These are phyloP conservation scores for Paratinospora sagittata DNA, from an alignment of 164 flowering plant species.

Conservation along the genomic window DNA sequence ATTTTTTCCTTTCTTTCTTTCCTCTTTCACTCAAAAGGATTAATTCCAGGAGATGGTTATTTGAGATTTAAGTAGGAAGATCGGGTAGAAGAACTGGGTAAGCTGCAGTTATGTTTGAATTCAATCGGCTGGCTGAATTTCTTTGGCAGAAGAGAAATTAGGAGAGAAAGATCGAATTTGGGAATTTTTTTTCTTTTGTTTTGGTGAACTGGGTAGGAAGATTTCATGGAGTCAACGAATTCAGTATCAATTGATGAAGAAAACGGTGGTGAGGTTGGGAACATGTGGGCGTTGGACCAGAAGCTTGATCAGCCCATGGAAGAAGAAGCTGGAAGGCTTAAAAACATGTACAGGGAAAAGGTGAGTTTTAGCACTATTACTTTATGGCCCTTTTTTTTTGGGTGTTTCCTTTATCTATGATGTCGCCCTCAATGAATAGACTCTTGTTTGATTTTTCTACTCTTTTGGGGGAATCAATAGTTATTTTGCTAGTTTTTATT, in stretches of 20 bases:
- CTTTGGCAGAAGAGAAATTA: background rate
- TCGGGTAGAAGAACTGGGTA: background rate
- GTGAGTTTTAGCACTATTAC: background rate
- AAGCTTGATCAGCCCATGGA: constrained; percentile 99
- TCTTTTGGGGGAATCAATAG: background rate
- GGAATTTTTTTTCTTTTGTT: background rate
- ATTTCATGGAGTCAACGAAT: constrained; percentile 3
- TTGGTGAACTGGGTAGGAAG: background rate
- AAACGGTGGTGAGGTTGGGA: constrained; percentile 28
- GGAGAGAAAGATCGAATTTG: background rate
- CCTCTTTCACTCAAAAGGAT: background rate
- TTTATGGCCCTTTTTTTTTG: background rate
- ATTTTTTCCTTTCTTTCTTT: background rate
- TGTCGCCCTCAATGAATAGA: constrained; percentile 5
- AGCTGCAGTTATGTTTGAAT: background rate
- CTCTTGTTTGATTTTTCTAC: constrained; percentile 1
- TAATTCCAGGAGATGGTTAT: background rate
- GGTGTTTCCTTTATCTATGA: background rate
- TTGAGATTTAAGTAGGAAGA: background rate
- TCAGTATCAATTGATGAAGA: constrained; percentile 13
- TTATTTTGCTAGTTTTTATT: background rate
- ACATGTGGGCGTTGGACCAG: constrained; percentile 97
- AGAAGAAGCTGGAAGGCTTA: constrained; percentile 87
- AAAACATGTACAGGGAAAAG: constrained; percentile 16
- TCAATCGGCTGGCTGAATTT: background rate